A percentile compares a stretch with the other conserved stretches of the same genome.
Evolutionary conservation across 2,329 filamentous ascomycete species (phyloP).

Genomic region (Xylariaceae sp.): DNA sequence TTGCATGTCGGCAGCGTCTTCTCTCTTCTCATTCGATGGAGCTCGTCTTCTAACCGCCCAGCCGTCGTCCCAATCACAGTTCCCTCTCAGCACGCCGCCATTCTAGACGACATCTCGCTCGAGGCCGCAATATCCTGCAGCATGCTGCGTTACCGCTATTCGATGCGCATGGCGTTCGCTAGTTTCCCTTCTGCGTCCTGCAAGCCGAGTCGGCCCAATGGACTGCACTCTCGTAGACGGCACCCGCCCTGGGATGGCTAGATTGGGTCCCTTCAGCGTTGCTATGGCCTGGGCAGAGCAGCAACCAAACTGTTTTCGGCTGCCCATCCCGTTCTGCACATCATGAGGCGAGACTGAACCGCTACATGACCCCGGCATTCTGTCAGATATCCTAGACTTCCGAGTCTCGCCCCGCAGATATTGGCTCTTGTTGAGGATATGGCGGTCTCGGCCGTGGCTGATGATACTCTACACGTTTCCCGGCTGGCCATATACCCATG

Average conservation of each 20-base stretch:
- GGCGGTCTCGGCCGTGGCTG: conserved; percentile 36
- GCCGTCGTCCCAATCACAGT: conserved; percentile 18
- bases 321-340: conserved; percentile 25
- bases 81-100: conserved; percentile 19
- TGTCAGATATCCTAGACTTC: conserved; percentile 9
- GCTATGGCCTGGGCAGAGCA: conserved; percentile 12
- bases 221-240: conserved; percentile 15
- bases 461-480: conserved; percentile 30
- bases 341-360: conserved; percentile 28
- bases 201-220: conserved; percentile 23
- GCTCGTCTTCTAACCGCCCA: conserved; percentile 30
- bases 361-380: conserved; percentile 17
- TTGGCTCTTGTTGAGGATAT: conserved; percentile 23
- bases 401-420: conserved; percentile 26
- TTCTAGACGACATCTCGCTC: conserved; percentile 20
- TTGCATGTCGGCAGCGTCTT: not conserved
- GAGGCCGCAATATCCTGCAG: conserved; percentile 19
- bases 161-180: conserved; percentile 13
- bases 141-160: conserved; percentile 25
- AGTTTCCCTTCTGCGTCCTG: conserved; percentile 12
- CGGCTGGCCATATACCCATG: conserved; percentile 34
- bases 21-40: conserved; percentile 24
- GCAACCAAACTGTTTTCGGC: conserved; percentile 17
- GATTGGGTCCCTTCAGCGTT: conserved; percentile 7
- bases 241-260: conserved; percentile 13